Evolutionary conservation across 768 basidiomycete species (phyloP).

Genomic region (Termitomyces sp.): DNA sequence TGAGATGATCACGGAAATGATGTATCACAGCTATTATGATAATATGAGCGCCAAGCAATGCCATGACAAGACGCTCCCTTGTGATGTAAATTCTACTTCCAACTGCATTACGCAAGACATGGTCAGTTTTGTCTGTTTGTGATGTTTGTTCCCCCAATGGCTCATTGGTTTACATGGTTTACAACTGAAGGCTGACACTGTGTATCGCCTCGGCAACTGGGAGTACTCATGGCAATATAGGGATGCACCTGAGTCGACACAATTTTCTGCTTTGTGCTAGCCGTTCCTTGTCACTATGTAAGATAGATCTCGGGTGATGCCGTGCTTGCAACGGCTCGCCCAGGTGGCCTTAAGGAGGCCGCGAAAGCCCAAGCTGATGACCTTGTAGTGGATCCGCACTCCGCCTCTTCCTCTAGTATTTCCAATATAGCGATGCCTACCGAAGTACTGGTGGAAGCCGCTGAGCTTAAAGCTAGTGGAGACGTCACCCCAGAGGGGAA

Average conservation of each 20-base stretch:
- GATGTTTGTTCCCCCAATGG: not conserved
- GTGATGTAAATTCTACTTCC: slow-evolving; percentile 38
- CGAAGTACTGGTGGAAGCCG: too few relatives aligned
- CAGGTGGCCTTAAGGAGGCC: too few relatives aligned
- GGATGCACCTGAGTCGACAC: slow-evolving; percentile 37
- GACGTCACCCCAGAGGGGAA: too few relatives aligned
- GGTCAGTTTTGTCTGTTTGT: slow-evolving; percentile 14
- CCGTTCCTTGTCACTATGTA: too few relatives aligned
- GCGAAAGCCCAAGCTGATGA: too few relatives aligned
- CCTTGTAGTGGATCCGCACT: too few relatives aligned
- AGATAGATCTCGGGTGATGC: too few relatives aligned
- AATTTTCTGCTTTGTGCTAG: slow-evolving; percentile 38
- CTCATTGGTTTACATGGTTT: not conserved
- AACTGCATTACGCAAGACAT: slow-evolving; percentile 38
- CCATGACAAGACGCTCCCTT: slow-evolving; percentile 40
- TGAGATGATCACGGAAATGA: not conserved
- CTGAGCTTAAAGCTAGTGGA: too few relatives aligned
- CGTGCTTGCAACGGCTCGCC: too few relatives aligned
- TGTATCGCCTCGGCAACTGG: slow-evolving; percentile 56
- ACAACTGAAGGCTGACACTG: slow-evolving; percentile 35
- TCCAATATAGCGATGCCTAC: too few relatives aligned
- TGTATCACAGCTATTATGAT: slow-evolving; percentile 39
- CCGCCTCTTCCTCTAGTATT: too few relatives aligned
- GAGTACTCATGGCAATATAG: slow-evolving; percentile 52
- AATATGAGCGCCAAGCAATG: slow-evolving; percentile 48